These are phyloP conservation scores for Podaxis carcinomalis DNA, from an alignment of 768 basidiomycete genomes.

Conservation along the genomic window DNA sequence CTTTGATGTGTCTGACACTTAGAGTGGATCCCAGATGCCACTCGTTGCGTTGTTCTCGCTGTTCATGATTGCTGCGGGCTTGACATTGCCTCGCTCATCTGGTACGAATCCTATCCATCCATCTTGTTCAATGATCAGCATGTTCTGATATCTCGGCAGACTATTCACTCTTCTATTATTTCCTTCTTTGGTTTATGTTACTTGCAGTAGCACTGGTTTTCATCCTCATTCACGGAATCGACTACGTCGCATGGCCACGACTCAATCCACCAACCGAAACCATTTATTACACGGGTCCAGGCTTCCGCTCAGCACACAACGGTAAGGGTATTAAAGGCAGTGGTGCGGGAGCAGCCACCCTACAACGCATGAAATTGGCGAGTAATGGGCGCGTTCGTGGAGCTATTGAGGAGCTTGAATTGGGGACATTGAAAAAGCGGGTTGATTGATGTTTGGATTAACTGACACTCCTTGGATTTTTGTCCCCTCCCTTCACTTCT, in stretches of 20 bases:
- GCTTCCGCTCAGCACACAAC: conserved; percentile 70
- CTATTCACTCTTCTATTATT: conserved; percentile 82
- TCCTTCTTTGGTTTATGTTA: conserved; percentile 73
- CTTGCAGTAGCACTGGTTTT: conserved; percentile 59
- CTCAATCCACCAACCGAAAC: conserved; percentile 80
- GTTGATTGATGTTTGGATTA: conserved; percentile 45
- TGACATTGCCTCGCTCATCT: conserved; percentile 83
- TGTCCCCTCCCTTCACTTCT: neutral
- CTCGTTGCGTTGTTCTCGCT: conserved; percentile 74
- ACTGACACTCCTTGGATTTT: conserved; percentile 1
- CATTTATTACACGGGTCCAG: conserved; percentile 87
- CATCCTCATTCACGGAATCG: conserved; percentile 83
- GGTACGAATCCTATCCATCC: conserved; percentile 42
- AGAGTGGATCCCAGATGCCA: conserved; percentile 58
- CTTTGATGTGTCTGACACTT: conserved; percentile 5
- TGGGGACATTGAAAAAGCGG: conserved; percentile 73
- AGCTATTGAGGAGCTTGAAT: conserved; percentile 67
- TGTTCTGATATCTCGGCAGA: conserved; percentile 40
- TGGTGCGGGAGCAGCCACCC: conserved; percentile 26
- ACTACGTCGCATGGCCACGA: conserved; percentile 94
- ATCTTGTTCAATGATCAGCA: neutral
- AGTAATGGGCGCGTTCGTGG: conserved; percentile 34
- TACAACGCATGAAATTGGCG: conserved; percentile 35
- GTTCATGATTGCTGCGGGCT: conserved; percentile 84
- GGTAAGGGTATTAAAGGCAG: conserved; percentile 65